phyloP scores from a whole-genome alignment of 495 filamentous ascomycete genomes.

The Penicillium argentinense region DNA sequence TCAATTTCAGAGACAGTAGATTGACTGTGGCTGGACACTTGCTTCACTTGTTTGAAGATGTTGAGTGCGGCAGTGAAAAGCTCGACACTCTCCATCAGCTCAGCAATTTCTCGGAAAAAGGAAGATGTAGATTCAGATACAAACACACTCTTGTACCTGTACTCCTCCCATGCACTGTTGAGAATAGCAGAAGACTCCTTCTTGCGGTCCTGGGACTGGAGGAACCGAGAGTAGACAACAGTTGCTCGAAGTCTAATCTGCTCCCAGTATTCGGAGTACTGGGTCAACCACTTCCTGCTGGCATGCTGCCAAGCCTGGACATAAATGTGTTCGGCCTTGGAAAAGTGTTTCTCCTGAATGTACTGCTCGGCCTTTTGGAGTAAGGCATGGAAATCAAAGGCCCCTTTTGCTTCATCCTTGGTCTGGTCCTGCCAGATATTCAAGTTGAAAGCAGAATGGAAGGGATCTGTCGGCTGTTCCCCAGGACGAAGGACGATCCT shows the following conservation, averaged over 20 bases:
- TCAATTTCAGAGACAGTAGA: constrained; percentile 30
- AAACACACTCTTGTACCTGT: constrained; percentile 22
- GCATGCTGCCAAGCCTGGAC: constrained; percentile 39
- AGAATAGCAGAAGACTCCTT: constrained; percentile 35
- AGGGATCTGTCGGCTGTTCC: constrained; percentile 14
- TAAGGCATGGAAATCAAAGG: constrained; percentile 23
- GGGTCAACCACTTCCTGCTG: constrained; percentile 27
- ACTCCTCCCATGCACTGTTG: constrained; percentile 36
- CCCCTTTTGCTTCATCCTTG: constrained; percentile 9
- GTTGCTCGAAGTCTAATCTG: constrained; percentile 29
- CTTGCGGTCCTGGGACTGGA: constrained; percentile 29
- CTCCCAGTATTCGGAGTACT: constrained; percentile 31
- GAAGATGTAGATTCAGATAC: constrained; percentile 23
- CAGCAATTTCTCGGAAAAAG: constrained; percentile 34
- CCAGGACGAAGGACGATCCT: constrained; percentile 24
- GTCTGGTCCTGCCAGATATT: constrained; percentile 23
- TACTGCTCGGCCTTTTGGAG: constrained; percentile 23
- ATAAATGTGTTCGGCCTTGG: constrained; percentile 30
- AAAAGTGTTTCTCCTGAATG: constrained; percentile 17
- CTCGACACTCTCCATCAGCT: constrained; percentile 34
- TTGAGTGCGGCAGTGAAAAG: constrained; percentile 31
- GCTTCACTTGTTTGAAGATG: constrained; percentile 39
- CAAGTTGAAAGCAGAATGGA: constrained; percentile 20
- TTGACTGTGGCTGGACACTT: too few relatives aligned
- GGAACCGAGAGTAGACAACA: constrained; percentile 32